Conservation (phyloP, 2,329 filamentous ascomycete genomes). For the Chaetomium sp. region DNA sequence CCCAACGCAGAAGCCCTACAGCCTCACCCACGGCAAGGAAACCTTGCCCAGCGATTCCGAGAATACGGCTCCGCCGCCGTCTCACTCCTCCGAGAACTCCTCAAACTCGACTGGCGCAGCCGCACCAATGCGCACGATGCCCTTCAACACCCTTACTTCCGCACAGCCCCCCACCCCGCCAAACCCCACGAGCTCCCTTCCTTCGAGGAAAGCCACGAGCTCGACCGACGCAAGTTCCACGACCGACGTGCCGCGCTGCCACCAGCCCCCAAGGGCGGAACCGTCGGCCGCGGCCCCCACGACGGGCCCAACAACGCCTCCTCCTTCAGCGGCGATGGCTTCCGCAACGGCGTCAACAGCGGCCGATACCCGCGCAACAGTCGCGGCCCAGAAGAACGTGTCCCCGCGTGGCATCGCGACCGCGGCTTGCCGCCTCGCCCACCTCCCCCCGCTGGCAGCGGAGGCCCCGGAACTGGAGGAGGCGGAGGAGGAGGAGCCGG, state of each 20-base stretch:
- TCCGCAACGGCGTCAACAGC: constrained; percentile 44
- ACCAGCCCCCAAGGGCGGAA: constrained; percentile 85
- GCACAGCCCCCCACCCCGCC: constrained; percentile 68
- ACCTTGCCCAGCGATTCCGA: constrained; percentile 66
- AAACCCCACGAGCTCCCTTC: constrained; percentile 79
- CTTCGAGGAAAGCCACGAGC: constrained; percentile 92
- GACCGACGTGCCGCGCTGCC: constrained; percentile 78
- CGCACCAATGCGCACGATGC: constrained; percentile 93
- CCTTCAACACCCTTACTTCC: constrained; percentile 87
- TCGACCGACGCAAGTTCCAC: constrained; percentile 88
- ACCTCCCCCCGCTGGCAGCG: constrained; percentile 38
- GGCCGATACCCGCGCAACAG: constrained; percentile 37
- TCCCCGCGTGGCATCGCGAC: constrained; percentile 52
- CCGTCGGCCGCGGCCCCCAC: constrained; percentile 67
- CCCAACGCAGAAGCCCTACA: constrained; percentile 74
- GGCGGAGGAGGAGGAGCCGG: constrained; percentile 26
- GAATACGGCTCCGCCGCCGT: constrained; percentile 70
- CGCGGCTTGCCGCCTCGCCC: constrained; percentile 44
- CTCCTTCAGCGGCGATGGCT: constrained; percentile 47
- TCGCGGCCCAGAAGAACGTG: constrained; percentile 29
- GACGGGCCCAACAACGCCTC: constrained; percentile 38
- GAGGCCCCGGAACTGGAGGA: constrained; percentile 32
- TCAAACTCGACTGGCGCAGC: constrained; percentile 82
- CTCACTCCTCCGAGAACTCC: constrained; percentile 70
- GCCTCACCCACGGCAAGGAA: constrained; percentile 55